Percentiles rank a stretch among this genome's conserved stretches.
Conservation (phyloP, 1,284 basidiomycete species). For the Volvariella surrecta region DNA sequence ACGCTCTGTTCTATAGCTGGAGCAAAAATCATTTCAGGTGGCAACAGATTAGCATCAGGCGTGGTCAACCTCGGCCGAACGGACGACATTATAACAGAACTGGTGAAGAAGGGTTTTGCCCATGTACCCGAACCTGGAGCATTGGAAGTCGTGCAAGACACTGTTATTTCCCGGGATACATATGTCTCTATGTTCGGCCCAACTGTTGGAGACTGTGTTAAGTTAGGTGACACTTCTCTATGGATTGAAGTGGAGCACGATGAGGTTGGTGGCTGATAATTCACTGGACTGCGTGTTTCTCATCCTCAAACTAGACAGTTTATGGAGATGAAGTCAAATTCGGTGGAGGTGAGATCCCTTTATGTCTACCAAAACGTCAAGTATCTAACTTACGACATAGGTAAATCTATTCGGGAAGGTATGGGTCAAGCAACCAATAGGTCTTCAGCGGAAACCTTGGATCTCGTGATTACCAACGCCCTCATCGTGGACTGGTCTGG, state of each 20-base stretch:
- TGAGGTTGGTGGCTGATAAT: slow-evolving; percentile 37
- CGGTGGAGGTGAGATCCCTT: slow-evolving; percentile 65
- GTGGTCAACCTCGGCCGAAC: slow-evolving; percentile 32
- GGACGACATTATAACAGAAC: slow-evolving; percentile 35
- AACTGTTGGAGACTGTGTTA: slow-evolving; percentile 83
- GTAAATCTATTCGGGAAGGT: slow-evolving; percentile 91
- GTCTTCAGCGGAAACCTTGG: slow-evolving; percentile 63
- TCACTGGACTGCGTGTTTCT: background rate
- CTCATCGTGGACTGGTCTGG: slow-evolving; percentile 94
- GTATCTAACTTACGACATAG: slow-evolving; percentile 27
- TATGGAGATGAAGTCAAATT: slow-evolving; percentile 98
- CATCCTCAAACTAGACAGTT: slow-evolving; percentile 37
- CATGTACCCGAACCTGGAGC: slow-evolving; percentile 56
- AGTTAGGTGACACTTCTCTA: slow-evolving; percentile 83
- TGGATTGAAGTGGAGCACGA: slow-evolving; percentile 95
- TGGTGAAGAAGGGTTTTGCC: slow-evolving; percentile 50
- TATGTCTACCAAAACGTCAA: slow-evolving; percentile 8
- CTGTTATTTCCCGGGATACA: slow-evolving; percentile 49
- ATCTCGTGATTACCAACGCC: slow-evolving; percentile 92
- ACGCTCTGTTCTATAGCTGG: slow-evolving; percentile 80
- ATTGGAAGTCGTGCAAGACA: slow-evolving; percentile 36
- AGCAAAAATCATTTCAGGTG: slow-evolving; percentile 64
- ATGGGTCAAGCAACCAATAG: slow-evolving; percentile 90
- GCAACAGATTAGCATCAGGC: slow-evolving; percentile 71
- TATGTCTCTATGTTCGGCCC: slow-evolving; percentile 95